phyloP scores from a whole-genome alignment of 208 protist genomes.

The Leishmania braziliensis region DNA sequence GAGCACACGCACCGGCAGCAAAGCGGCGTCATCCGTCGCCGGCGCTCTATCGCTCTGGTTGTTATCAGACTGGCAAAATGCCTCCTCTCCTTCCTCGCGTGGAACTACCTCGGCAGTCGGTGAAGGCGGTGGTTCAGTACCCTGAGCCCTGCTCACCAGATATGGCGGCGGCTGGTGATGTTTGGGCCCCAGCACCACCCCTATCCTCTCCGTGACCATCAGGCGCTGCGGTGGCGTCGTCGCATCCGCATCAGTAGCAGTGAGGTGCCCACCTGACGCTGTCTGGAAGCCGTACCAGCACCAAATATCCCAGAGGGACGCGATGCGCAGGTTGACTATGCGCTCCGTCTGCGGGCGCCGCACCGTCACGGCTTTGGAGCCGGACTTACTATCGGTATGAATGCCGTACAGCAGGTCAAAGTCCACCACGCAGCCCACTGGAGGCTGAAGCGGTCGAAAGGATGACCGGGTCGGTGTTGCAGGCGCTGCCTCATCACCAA shows the following conservation, averaged over 20 bases:
- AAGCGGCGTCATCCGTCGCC: too few species aligned
- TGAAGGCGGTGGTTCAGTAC: too few species aligned
- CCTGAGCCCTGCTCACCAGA: neutral
- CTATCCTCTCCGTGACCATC: neutral
- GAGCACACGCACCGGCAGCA: too few species aligned
- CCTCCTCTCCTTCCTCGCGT: too few species aligned
- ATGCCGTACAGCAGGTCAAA: constrained; percentile 2
- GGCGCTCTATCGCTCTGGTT: too few species aligned
- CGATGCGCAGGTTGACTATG: constrained; percentile 19
- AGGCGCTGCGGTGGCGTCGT: neutral
- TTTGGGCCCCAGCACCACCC: neutral
- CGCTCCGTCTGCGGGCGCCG: constrained; percentile 15
- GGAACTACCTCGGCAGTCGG: too few species aligned
- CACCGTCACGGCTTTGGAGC: neutral
- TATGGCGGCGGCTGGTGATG: neutral
- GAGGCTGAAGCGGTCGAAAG: neutral
- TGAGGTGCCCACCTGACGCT: neutral
- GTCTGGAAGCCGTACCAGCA: constrained; percentile 10
- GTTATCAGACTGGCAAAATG: too few species aligned
- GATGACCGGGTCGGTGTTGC: neutral
- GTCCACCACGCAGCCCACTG: constrained; percentile 7
- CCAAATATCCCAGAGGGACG: constrained; percentile 23
- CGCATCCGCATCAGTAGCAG: neutral
- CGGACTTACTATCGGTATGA: neutral
- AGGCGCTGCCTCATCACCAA: neutral